Base-by-base conservation (phyloP, 345 rosid species). In the rapeseed (Brassica napus) region DNA sequence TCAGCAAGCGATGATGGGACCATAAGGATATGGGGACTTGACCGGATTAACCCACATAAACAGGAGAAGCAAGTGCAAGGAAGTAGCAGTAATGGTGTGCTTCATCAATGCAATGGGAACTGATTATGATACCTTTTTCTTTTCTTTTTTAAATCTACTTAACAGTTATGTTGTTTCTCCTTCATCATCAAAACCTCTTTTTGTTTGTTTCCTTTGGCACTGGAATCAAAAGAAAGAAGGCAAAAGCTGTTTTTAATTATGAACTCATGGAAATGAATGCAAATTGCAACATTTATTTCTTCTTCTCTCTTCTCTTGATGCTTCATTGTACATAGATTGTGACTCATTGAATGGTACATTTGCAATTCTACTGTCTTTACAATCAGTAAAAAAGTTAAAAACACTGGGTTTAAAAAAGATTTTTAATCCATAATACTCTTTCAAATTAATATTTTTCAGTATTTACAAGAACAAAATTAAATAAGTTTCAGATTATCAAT, bases 11-110 rank as follows among this genome's bases (percentile, higher is more conserved):
- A 90, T 69, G 94, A 90, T 59, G 83, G 84, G 24, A 87, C 94
- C 32, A 86, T 90, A 69, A 84, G 94, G 81, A 87, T 90, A 71
- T 90, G 94, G 94, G 92, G 92, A 16, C 81, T 90, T 66, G 87
- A 84, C 71, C 31, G 37, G 68, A 52, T 79, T 23, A 74, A 84
- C 14, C 37, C 31, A 72, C 87, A 81, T 72, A 80, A 34, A 10
- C 68, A 68, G 69, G 37, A 71, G 77, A 80, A 75, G 71, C 74
- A 44, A 57, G 44, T 74, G 77, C 83, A 81, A 72, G 83, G 59
- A 72, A 66, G 77, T 65, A 71, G 52, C 28, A 81, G 80, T 11
- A 81, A 81, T 15, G 83, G 83, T 72, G 83, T 81, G 74, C 30
- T 81, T 72, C 81, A 71, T 70, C 81, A 64, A 47, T 81, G 81